phyloP scores from a whole-genome alignment of 139 green algal genomes.

The Haematococcus sp. region DNA sequence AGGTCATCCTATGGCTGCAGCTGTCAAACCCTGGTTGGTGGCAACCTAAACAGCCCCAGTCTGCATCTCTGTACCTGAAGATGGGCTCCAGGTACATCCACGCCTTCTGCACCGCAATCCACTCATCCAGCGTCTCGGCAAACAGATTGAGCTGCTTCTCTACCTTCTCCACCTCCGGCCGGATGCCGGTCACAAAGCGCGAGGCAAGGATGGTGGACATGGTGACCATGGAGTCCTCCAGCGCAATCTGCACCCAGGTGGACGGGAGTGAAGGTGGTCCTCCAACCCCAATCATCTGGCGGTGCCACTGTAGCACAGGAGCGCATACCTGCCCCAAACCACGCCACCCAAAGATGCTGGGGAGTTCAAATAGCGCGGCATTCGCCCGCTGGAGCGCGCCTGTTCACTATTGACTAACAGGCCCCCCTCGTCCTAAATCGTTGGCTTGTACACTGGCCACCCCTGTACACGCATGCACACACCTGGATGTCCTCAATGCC shows the following conservation, averaged over 20 bases:
- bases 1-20: no score
- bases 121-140: constrained; percentile 69
- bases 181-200: constrained; percentile 74
- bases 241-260: constrained; percentile 44
- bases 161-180: constrained; percentile 74
- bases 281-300: no score
- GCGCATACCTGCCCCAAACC: background rate
- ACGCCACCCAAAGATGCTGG: background rate
- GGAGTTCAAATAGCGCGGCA: background rate
- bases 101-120: constrained; percentile 70
- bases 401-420: no score
- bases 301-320: no score
- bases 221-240: constrained; percentile 86
- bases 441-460: no score
- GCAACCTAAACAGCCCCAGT: background rate
- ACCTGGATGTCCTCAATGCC: constrained; percentile 76
- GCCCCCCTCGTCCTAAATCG: no score
- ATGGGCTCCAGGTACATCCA: constrained; percentile 92
- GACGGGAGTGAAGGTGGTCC: no score
- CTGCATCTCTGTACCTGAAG: constrained; percentile 42
- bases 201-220: constrained; percentile 81
- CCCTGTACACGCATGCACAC: background rate
- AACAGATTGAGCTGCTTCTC: constrained; percentile 70
- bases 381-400: no score
- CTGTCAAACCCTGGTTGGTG: no score